phyloP scores from a whole-genome alignment of 306 rosid genomes.

The Gleditsia sinensis region DNA sequence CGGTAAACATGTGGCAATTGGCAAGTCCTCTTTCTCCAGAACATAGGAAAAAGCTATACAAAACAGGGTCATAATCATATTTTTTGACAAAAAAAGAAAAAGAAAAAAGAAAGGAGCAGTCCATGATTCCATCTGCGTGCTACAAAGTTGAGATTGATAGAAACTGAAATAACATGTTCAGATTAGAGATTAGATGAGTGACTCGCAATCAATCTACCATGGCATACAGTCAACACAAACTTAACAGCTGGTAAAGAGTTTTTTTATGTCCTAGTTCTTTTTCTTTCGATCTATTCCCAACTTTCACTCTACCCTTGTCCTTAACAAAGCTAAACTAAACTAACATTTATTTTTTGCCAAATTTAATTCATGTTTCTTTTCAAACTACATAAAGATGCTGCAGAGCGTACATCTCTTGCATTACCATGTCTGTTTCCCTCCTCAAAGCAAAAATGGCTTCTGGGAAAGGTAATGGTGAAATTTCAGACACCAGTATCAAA shows the following conservation, averaged over 20 bases:
- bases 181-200: too few species aligned
- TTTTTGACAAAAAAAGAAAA: not conserved
- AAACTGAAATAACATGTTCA: constrained; percentile 12
- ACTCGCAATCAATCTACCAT: too few species aligned
- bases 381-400: constrained; percentile 34
- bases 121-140: constrained; percentile 16
- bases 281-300: constrained; percentile 28
- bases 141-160: not conserved
- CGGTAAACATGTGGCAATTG: too few species aligned
- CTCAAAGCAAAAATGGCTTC: constrained; percentile 31
- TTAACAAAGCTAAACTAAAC: not conserved
- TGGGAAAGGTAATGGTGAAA: constrained; percentile 41
- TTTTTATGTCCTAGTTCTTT: not conserved
- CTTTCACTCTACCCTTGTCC: constrained; percentile 24
- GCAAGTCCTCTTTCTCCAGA: too few species aligned
- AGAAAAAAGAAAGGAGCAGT: not conserved
- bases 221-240: too few species aligned
- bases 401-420: too few species aligned
- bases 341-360: not conserved
- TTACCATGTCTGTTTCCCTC: not conserved
- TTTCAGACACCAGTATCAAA: constrained; percentile 28
- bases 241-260: constrained; percentile 26
- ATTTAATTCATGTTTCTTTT: constrained; percentile 13
- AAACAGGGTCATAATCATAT: not conserved
- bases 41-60: not conserved